Evolutionary conservation across 768 basidiomycete genomes (phyloP).

Genomic region (Cyclocybe cylindracea): DNA sequence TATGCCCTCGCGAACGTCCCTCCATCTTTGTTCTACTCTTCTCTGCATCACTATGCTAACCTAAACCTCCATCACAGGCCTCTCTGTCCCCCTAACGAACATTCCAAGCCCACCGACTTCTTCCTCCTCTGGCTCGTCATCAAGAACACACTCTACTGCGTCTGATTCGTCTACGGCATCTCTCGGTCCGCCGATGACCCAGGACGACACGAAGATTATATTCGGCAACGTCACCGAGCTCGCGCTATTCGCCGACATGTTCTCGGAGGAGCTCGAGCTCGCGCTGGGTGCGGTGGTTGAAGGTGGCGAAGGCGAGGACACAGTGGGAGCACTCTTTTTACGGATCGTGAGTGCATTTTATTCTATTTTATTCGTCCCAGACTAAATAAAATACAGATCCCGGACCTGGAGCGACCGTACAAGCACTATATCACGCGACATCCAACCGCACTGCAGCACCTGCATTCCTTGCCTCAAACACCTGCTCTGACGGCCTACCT

Average conservation of each 20-base stretch:
- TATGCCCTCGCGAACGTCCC: no score
- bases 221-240: slow-evolving; percentile 80
- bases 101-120: slow-evolving; percentile 41
- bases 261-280: slow-evolving; percentile 63
- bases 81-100: slow-evolving; percentile 27
- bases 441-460: slow-evolving; percentile 69
- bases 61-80: slow-evolving; percentile 43
- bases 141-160: slow-evolving; percentile 42
- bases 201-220: slow-evolving; percentile 68
- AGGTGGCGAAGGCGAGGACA: slow-evolving; percentile 68
- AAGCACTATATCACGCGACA: slow-evolving; percentile 83
- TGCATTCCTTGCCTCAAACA: slow-evolving; percentile 49
- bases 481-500: slow-evolving; percentile 68
- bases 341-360: slow-evolving; percentile 53
- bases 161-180: slow-evolving; percentile 43
- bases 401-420: slow-evolving; percentile 71
- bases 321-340: slow-evolving; percentile 70
- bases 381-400: slow-evolving; percentile 45
- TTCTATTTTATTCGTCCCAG: slow-evolving; percentile 7
- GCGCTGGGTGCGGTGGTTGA: slow-evolving; percentile 66
- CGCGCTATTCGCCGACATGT: slow-evolving; percentile 67
- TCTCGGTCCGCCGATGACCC: slow-evolving; percentile 62
- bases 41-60: not conserved
- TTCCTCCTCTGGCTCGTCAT: slow-evolving; percentile 22
- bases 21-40: no score